Percentiles rank a stretch among this genome's conserved stretches.
phyloP scores from a whole-genome alignment of 148 eudicot genomes.

The Hydrangea macrophylla region DNA sequence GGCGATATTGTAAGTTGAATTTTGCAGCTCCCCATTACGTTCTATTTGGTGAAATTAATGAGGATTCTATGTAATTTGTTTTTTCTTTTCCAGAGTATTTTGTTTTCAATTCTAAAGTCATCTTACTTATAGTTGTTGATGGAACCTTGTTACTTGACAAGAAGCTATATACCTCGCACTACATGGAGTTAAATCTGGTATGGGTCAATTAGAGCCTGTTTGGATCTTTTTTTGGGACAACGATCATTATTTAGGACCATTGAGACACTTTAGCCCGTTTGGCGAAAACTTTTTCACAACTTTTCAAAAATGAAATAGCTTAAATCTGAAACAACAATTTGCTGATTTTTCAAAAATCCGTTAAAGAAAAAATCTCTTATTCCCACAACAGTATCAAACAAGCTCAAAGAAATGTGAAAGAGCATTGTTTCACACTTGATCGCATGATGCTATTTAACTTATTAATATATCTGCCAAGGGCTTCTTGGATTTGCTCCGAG shows the following conservation, averaged over 20 bases:
- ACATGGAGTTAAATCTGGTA: background rate
- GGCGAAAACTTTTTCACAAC: too few relatives aligned
- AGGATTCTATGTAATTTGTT: background rate
- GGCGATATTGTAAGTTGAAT: conserved; percentile 73
- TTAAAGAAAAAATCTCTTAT: too few relatives aligned
- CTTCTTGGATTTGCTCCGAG: too few relatives aligned
- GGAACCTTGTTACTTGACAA: background rate
- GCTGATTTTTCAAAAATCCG: too few relatives aligned
- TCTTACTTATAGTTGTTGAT: background rate
- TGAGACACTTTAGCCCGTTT: too few relatives aligned
- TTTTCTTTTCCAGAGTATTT: too few relatives aligned
- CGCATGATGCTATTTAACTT: background rate
- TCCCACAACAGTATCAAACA: too few relatives aligned
- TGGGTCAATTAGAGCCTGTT: background rate
- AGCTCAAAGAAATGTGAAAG: background rate
- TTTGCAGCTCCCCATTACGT: background rate
- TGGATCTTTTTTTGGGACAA: too few relatives aligned
- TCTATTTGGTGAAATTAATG: background rate
- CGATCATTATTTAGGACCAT: too few relatives aligned
- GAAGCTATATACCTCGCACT: background rate
- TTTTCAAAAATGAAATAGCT: too few relatives aligned
- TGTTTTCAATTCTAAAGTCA: background rate
- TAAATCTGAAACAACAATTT: too few relatives aligned
- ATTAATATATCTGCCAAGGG: background rate
- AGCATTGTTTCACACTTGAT: background rate